Conservation (phyloP, 495 filamentous ascomycete species). For the Elaphomyces granulatus region DNA sequence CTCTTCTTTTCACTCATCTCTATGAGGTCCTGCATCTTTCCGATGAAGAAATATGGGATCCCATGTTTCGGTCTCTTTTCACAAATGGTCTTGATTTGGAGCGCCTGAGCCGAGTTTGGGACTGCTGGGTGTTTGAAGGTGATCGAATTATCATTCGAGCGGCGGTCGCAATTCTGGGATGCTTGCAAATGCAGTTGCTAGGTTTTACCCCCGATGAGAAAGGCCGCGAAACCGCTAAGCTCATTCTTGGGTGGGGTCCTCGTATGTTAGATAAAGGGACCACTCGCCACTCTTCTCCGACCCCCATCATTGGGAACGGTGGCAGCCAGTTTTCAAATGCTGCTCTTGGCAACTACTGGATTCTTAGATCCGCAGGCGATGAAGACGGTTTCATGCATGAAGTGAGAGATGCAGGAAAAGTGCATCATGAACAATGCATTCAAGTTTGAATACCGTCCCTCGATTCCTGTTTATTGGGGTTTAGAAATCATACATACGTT, state of each 20-base stretch:
- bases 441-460: slow-evolving; percentile 14
- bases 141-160: slow-evolving; percentile 68
- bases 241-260: slow-evolving; percentile 40
- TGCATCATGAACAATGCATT: too few species aligned
- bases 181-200: slow-evolving; percentile 47
- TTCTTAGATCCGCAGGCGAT: slow-evolving; percentile 31
- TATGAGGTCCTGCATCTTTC: slow-evolving; percentile 30
- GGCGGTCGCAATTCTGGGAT: slow-evolving; percentile 54
- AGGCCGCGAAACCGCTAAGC: slow-evolving; percentile 20
- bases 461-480: background rate
- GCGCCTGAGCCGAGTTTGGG: slow-evolving; percentile 68
- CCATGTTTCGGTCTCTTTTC: slow-evolving; percentile 45
- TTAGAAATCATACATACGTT: background rate
- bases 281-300: slow-evolving; percentile 29
- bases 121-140: slow-evolving; percentile 89
- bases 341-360: slow-evolving; percentile 31
- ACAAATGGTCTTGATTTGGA: slow-evolving; percentile 51
- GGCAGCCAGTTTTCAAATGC: slow-evolving; percentile 25
- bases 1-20: slow-evolving; percentile 56
- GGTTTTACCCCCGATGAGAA: slow-evolving; percentile 32
- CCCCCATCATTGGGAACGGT: slow-evolving; percentile 21
- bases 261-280: slow-evolving; percentile 22
- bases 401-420: slow-evolving; percentile 59
- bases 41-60: slow-evolving; percentile 38
- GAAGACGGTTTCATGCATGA: slow-evolving; percentile 57